Evolutionary conservation across 768 basidiomycete genomes (phyloP), one percentile per base, ranked within the genome.

Genomic region (Russula abietina): DNA sequence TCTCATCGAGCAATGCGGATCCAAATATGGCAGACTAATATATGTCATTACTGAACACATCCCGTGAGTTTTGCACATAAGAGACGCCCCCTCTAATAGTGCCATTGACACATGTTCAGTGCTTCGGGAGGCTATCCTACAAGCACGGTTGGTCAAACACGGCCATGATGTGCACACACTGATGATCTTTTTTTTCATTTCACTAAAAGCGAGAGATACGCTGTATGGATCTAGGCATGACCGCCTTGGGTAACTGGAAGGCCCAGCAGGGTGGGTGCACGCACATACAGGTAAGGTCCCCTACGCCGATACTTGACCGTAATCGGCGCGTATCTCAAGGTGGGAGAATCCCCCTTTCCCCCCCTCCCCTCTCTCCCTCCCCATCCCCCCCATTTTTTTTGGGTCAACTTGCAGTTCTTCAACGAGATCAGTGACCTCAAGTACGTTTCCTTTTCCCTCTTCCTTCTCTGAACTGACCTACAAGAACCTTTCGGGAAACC

Each of bases 31-130:
- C 51, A 74, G 71, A 55, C 75, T 76, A 55, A 77, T 77, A 66
- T 77, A 77, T 59, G 76, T 77, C 66, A 78, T 77, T 69, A 77
- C 76, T 22, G 77, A 77, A 67, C 67, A 77, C 52, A 74, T 68
- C 41, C 77, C 76, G 77, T 77, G 64, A 76, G 76, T 77, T 32
- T 26, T 46, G 26, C 22, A 12, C 11, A 14, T 22, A 28, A 22
- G 30, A 50, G 57, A 46, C 33, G 5, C 17, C 24, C n/a, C 62
- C 52, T 50, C 30, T 45, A 28, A 36, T 50, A 51, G 55, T 50
- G 67, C 74, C 62, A 71, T 69, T 57, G 49, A 58, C 55, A 45
- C 41, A 12, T 28, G 45, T 52, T 36, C 65, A 76, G 76, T 54
- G 68, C 76, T 48, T 74, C 69, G 22, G 69, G 69, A 26, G 66